Conservation (phyloP, 2,329 filamentous ascomycete species). For the Epichloe coenophiala region DNA sequence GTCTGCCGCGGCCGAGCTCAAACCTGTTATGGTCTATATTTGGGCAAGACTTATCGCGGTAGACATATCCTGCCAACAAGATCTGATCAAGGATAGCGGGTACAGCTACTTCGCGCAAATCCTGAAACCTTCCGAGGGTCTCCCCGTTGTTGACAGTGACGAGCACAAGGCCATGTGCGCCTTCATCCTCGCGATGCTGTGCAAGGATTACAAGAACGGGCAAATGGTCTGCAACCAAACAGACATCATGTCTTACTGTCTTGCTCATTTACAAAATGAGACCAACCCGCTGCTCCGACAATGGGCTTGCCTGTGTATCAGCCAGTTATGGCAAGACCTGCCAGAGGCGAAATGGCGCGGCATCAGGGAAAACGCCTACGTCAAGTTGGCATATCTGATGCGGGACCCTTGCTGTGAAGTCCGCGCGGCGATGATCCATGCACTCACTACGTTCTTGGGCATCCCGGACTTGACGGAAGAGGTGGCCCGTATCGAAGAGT, state of each 20-base stretch:
- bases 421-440: slow-evolving; percentile 81
- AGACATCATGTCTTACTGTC: slow-evolving; percentile 79
- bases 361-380: slow-evolving; percentile 81
- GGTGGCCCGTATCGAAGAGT: slow-evolving; percentile 81
- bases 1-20: slow-evolving; percentile 85
- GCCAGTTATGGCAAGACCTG: slow-evolving; percentile 84
- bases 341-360: slow-evolving; percentile 91
- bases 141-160: slow-evolving; percentile 76
- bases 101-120: slow-evolving; percentile 96
- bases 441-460: slow-evolving; percentile 84
- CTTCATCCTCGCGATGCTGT: slow-evolving; percentile 94
- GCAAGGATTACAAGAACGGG: slow-evolving; percentile 84
- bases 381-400: slow-evolving; percentile 65
- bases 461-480: slow-evolving; percentile 88
- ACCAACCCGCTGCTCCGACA: slow-evolving; percentile 83
- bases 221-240: slow-evolving; percentile 84
- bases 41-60: slow-evolving; percentile 95
- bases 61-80: slow-evolving; percentile 83
- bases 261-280: slow-evolving; percentile 69
- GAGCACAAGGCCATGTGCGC: slow-evolving; percentile 99
- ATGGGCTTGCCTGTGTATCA: slow-evolving; percentile 91
- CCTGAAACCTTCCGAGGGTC: slow-evolving; percentile 67
- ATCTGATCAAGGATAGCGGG: slow-evolving; percentile 90
- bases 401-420: slow-evolving; percentile 87
- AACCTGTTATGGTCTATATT: slow-evolving; percentile 98